These are phyloP conservation scores for Xylaria sp. DNA, from an alignment of 2,329 filamentous ascomycete species.

Conservation along the genomic window DNA sequence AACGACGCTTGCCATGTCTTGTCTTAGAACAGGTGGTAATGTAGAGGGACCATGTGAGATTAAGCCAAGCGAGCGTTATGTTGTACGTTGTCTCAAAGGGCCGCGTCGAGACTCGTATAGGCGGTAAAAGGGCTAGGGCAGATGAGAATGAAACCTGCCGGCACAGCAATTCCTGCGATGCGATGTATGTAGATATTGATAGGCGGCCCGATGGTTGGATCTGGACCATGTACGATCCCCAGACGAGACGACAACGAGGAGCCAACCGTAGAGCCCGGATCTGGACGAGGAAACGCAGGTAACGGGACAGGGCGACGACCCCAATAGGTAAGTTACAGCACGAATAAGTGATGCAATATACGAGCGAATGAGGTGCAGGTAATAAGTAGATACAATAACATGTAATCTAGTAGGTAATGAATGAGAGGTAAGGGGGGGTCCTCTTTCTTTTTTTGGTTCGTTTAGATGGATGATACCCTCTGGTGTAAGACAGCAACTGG, in stretches of 20 bases:
- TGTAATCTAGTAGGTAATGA: conserved; percentile 38
- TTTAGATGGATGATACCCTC: conserved; percentile 26
- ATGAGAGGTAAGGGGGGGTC: conserved; percentile 27
- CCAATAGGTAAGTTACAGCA: conserved; percentile 46
- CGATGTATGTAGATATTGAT: conserved; percentile 39
- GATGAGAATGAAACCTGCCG: conserved; percentile 50
- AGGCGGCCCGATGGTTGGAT: conserved; percentile 44
- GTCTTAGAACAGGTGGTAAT: conserved; percentile 39
- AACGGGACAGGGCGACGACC: conserved; percentile 36
- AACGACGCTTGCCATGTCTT: conserved; percentile 46
- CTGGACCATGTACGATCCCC: conserved; percentile 45
- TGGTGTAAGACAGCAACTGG: conserved; percentile 16
- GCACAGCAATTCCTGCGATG: conserved; percentile 44
- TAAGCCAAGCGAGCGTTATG: conserved; percentile 35
- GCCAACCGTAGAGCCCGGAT: conserved; percentile 42
- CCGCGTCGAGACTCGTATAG: conserved; percentile 47
- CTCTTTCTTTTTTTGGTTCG: neutral
- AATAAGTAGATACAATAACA: conserved; percentile 38
- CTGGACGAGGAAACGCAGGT: conserved; percentile 38
- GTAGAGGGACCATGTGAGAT: conserved; percentile 37
- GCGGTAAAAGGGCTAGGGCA: conserved; percentile 48
- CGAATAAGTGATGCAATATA: conserved; percentile 44
- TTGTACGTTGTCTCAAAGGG: conserved; percentile 37
- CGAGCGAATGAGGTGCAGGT: conserved; percentile 40
- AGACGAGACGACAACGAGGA: conserved; percentile 39